Percentiles rank a stretch among this genome's conserved stretches.
Conservation (phyloP, 495 filamentous ascomycete species). For the Aspergillus sclerotiicarbonarius region DNA sequence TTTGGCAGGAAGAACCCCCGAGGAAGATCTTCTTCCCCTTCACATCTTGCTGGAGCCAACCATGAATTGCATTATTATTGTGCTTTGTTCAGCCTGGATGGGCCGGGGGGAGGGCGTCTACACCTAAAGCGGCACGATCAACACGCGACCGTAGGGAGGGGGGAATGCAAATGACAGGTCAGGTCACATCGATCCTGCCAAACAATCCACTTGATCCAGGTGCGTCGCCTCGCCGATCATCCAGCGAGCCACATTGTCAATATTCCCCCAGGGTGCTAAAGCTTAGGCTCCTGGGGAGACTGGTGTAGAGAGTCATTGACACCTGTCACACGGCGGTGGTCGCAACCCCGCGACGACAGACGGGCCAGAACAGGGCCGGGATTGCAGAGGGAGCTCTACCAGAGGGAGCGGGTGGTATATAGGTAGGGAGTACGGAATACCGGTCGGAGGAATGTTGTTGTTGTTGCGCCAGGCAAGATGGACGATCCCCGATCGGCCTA, state of each 20-base stretch:
- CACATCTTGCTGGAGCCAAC: no score
- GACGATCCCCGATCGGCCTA: not conserved
- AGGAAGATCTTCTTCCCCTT: no score
- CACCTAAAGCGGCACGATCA: not conserved
- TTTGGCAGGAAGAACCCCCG: no score
- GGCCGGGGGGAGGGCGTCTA: not conserved
- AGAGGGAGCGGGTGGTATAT: not conserved
- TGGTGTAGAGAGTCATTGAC: not conserved
- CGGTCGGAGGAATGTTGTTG: not conserved
- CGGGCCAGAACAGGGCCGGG: not conserved
- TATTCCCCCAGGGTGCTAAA: constrained; percentile 2
- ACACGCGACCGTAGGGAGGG: not conserved
- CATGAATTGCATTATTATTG: not conserved
- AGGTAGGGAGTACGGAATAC: not conserved
- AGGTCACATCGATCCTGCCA: not conserved
- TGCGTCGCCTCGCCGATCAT: not conserved
- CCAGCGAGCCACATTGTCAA: constrained; percentile 4
- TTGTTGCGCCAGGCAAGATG: not conserved
- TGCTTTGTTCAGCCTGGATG: not conserved
- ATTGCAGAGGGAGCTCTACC: no score
- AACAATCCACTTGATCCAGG: not conserved
- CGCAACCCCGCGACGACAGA: not conserved
- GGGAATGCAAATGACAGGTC: not conserved
- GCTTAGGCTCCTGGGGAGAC: not conserved
- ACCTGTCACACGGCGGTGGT: constrained; percentile 2